A percentile compares a stretch with the other conserved stretches of the same genome.
Evolutionary conservation across 345 rosid genomes (phyloP).

Genomic region (Salix exigua): DNA sequence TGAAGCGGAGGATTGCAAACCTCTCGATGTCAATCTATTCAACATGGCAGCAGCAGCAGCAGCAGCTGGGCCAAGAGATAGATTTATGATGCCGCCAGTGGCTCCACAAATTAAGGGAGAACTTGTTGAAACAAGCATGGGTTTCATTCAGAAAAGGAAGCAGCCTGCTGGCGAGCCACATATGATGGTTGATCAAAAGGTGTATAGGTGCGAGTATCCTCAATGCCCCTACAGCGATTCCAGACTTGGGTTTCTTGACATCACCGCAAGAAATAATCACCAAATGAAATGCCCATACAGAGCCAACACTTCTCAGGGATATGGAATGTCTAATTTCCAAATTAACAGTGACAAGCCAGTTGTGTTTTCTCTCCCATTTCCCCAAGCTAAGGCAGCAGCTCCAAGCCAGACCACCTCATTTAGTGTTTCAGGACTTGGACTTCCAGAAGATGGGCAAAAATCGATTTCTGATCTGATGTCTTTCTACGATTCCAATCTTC

Average conservation of each 20-base stretch:
- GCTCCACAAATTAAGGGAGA: constrained; percentile 57
- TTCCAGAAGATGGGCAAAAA: constrained; percentile 53
- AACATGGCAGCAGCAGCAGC: constrained; percentile 29
- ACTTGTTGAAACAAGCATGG: constrained; percentile 26
- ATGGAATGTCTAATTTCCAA: constrained; percentile 38
- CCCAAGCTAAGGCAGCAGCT: constrained; percentile 30
- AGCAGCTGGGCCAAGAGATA: constrained; percentile 17
- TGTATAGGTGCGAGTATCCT: constrained; percentile 50
- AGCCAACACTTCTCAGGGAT: constrained; percentile 26
- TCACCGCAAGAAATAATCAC: constrained; percentile 66
- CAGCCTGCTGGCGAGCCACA: constrained; percentile 28
- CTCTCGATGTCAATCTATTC: constrained; percentile 33
- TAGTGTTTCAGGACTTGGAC: constrained; percentile 41
- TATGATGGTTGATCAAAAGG: constrained; percentile 30
- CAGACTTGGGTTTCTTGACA: constrained; percentile 48
- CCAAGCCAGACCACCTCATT: constrained; percentile 16
- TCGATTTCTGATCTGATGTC: constrained; percentile 51
- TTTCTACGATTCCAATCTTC: constrained; percentile 43
- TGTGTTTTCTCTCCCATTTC: constrained; percentile 26
- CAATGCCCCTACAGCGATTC: constrained; percentile 56
- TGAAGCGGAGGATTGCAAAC: constrained; percentile 49
- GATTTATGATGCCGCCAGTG: constrained; percentile 31
- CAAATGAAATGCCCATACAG: constrained; percentile 51
- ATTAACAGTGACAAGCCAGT: constrained; percentile 23
- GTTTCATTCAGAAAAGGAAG: constrained; percentile 54